Base-by-base conservation (phyloP, 805 yeast species). In the Schwanniomyces occidentalis region DNA sequence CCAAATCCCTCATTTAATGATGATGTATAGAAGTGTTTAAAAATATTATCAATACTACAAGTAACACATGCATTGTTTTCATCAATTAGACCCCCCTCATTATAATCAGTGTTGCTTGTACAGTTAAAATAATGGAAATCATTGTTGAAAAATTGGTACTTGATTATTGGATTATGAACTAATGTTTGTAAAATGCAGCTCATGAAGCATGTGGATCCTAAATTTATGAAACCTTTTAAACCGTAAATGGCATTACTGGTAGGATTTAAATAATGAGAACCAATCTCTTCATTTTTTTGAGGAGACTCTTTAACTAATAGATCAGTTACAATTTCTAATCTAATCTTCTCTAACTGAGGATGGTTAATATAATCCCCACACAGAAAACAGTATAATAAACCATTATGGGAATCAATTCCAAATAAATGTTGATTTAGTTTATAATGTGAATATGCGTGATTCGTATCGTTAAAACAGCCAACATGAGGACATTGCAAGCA, bases 161-260 rank as follows among this genome's bases (percentile, higher is more conserved):
- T 75, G 27, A 93, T 75, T 38, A 87, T 71, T 5, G 99, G 98
- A 53, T 93, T 93, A 58, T 93, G 99, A 27, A 93, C 68, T 33
- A 91, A 63, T 0, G 95, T 78, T 63, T 93, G 99, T 25, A 93
- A 61, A n/a, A 90, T 79, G 23, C 91, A 84, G 47, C 95, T 85
- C 87, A 93, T 91, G 64, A 88, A 93, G 65, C 99, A 93, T 0
- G 99, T 93, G 0, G 99, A 85, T 0, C 99, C 99, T 81, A 91
- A 79, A 57, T 91, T 91, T 33, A 88, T 81, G 47, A 93, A 77
- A 3, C 99, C 99, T 34, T 85, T 75, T 14, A 93, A 65, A 0
- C 97, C 98, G n/a, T 80, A 74, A 5, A 78, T 69, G 1, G 90
- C 83, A 34, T 73, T 73, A 47, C 52, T 61, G 14, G 66, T 56